Evolutionary conservation across 345 rosid species (phyloP).

Genomic region (Hibiscus syriacus): DNA sequence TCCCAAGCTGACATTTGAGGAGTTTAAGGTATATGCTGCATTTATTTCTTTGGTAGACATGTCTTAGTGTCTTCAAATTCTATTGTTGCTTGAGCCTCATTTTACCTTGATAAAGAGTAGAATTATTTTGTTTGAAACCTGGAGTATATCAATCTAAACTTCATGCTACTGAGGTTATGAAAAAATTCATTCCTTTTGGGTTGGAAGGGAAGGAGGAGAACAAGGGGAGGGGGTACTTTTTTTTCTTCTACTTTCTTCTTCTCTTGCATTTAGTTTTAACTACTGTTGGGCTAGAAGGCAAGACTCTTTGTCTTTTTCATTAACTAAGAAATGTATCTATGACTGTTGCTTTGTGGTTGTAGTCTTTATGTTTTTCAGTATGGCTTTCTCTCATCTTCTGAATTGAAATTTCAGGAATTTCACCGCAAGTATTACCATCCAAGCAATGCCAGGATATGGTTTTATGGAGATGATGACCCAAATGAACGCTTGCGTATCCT

Average conservation of each 20-base stretch:
- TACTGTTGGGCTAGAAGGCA: background rate
- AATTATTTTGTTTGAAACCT: background rate
- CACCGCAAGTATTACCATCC: conserved; percentile 88
- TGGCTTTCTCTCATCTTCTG: conserved; percentile 2
- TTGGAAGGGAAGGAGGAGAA: background rate
- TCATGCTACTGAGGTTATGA: background rate
- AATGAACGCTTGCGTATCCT: conserved; percentile 67
- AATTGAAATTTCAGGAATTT: conserved; percentile 58
- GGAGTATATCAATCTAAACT: background rate
- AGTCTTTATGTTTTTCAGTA: background rate
- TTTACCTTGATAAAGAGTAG: conserved; percentile 1
- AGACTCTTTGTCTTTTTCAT: background rate
- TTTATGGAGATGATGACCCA: conserved; percentile 94
- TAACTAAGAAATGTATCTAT: background rate
- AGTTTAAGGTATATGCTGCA: conserved; percentile 60
- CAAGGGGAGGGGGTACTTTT: background rate
- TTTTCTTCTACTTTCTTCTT: background rate
- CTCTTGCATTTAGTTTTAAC: background rate
- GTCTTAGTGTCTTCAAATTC: background rate
- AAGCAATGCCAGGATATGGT: conserved; percentile 95
- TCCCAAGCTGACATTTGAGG: conserved; percentile 79
- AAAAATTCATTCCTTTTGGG: background rate
- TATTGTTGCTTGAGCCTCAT: background rate
- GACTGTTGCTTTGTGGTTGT: background rate
- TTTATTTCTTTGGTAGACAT: background rate